Evolutionary conservation across 192 early-diverging fungal genomes (phyloP).

Genomic region (Backusella sp.): DNA sequence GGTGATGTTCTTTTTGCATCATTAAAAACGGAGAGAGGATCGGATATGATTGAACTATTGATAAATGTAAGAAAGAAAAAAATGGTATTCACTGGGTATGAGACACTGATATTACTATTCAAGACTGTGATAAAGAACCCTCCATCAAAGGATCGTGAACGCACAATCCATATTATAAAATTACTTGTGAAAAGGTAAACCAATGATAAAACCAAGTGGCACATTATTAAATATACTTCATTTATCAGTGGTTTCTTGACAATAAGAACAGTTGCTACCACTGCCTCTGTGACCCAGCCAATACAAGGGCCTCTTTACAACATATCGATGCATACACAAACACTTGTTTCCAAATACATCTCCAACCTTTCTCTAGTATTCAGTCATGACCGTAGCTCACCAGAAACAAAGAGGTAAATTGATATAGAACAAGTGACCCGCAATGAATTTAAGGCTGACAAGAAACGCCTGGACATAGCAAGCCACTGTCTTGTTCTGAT

Average conservation of each 20-base stretch:
- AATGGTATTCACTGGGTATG: no score
- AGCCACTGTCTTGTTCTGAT: constrained; percentile 15
- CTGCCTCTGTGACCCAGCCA: constrained; percentile 1
- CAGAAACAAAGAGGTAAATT: constrained; percentile 10
- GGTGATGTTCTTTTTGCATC: constrained; percentile 18
- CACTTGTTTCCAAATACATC: constrained; percentile 20
- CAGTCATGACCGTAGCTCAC: constrained; percentile 6
- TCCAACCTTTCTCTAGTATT: constrained; percentile 15
- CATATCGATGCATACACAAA: constrained; percentile 22
- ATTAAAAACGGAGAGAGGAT: constrained; percentile 15
- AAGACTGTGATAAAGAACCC: constrained; percentile 18
- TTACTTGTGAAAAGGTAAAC: constrained; percentile 31
- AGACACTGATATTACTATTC: background rate
- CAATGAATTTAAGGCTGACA: background rate
- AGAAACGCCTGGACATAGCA: background rate
- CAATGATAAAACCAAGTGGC: background rate
- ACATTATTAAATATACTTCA: background rate
- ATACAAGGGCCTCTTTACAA: constrained; percentile 26
- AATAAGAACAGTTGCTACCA: constrained; percentile 4
- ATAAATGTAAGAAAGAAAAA: constrained; percentile 20
- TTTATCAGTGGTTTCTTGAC: constrained; percentile 22
- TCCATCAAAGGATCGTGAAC: background rate
- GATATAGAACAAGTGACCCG: no score
- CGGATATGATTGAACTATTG: constrained; percentile 13
- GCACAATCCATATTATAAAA: constrained; percentile 14